These are phyloP conservation scores for Andrographis paniculata DNA, from an alignment of 305 asterid genomes.

Conservation along the genomic window DNA sequence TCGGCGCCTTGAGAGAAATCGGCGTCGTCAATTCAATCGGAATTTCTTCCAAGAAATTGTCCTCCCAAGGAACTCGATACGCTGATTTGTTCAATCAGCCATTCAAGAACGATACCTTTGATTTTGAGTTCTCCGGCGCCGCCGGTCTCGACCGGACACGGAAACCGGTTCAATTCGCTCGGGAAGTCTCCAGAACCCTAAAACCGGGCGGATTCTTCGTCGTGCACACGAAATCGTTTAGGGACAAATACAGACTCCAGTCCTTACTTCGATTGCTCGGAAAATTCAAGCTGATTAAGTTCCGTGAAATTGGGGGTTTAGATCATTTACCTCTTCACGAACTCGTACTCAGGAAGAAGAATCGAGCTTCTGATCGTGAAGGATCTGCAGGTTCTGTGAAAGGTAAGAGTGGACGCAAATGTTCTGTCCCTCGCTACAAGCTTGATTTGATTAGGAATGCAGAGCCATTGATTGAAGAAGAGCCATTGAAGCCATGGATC, in stretches of 20 bases:
- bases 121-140: constrained; percentile 36
- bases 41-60: constrained; percentile 26
- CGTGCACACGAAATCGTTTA: constrained; percentile 26
- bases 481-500: constrained; percentile 42
- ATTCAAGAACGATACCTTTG: constrained; percentile 28
- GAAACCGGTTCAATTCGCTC: constrained; percentile 34
- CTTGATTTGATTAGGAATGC: constrained; percentile 27
- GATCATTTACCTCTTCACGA: constrained; percentile 29
- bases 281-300: constrained; percentile 26
- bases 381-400: constrained; percentile 1
- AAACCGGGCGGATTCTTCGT: constrained; percentile 45
- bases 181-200: constrained; percentile 37
- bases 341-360: constrained; percentile 32
- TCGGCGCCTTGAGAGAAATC: constrained; percentile 33
- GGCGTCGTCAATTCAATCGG: constrained; percentile 34
- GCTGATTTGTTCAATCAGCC: constrained; percentile 16
- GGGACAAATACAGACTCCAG: constrained; percentile 40
- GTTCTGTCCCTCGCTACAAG: constrained; percentile 23
- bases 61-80: constrained; percentile 18
- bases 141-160: constrained; percentile 28
- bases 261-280: constrained; percentile 35
- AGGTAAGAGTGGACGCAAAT: constrained; percentile 10
- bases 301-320: constrained; percentile 29
- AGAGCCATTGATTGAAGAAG: constrained; percentile 38
- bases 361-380: background rate